Base-by-base conservation (phyloP, 768 basidiomycete species). In the Suillus subaureus region DNA sequence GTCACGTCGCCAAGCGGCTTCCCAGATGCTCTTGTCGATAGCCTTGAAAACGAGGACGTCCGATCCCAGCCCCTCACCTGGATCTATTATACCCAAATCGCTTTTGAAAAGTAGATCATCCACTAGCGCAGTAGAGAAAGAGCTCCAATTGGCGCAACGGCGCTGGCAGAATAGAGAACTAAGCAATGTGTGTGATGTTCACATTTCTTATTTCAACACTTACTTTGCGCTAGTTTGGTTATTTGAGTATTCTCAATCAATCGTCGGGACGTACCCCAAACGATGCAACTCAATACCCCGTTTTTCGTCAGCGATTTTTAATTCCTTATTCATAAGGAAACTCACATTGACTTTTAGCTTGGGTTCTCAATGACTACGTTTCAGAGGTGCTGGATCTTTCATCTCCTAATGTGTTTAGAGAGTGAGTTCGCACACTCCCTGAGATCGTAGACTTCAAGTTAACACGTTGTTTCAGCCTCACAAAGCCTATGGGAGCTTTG, bases 211-310 rank as follows among this genome's bases (percentile, higher is more conserved):
- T 42, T 4, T 23, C 47, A 40, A 21, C 37, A 40, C 6, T 63
- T 57, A 62, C 6, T 58, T 55, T 60, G 16, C 26, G 23, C 40
- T 64, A 96, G 94, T 97, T 94, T 74, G 90, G 92, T 1, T 97
- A 96, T 75, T 78, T 97, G 60, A 90, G 92, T 67, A 87, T 97
- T 63, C 79, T 97, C 63, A 97, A 97, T 70, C 94, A 97, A 74
- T 85, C 93, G 26, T 96, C 96, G 4, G 95, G 96, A 51, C 85
- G 96, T 26, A 97, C 96, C 4, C 94, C 95, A 1, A 94, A 91
- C 72, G 96, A 97, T 79, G 94, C 96, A 12, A 97, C 96, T 0
- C 94, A 96, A 70, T 97, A 96, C 77, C 96, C 95, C 0, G 87
- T 97, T 9, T 96, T 94, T 68, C 93, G 92, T 93, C 70, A 60